Percentiles rank a stretch among this genome's conserved stretches.
These are phyloP conservation scores for Andalucia godoyi DNA, from an alignment of 78 protist species.

Conservation along the genomic window DNA sequence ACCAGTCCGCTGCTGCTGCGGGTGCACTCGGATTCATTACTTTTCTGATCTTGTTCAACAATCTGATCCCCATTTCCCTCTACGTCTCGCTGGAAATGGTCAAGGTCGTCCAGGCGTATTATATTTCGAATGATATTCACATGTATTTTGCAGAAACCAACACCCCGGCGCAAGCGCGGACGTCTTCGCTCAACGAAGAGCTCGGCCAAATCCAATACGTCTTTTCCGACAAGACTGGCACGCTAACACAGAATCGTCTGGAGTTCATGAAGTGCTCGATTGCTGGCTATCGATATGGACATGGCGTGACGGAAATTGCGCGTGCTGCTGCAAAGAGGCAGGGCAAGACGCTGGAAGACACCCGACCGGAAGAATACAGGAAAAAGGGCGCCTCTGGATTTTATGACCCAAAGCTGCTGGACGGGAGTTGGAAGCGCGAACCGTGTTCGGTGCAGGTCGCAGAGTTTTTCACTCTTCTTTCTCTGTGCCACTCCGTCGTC, in stretches of 20 bases:
- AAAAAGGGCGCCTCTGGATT: not conserved
- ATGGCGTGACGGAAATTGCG: slow-evolving; percentile 4
- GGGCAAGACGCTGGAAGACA: not conserved
- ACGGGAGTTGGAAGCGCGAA: not conserved
- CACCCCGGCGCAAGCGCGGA: slow-evolving; percentile 3
- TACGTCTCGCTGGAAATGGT: slow-evolving; percentile 82
- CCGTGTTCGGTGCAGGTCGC: too few species aligned
- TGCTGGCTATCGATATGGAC: not conserved
- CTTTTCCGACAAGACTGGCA: slow-evolving; percentile 96
- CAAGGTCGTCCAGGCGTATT: slow-evolving; percentile 45
- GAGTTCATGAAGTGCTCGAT: slow-evolving; percentile 41
- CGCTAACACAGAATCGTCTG: slow-evolving; percentile 90
- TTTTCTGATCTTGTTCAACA: slow-evolving; percentile 76
- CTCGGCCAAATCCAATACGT: slow-evolving; percentile 62
- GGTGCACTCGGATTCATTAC: slow-evolving; percentile 34
- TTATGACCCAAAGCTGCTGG: not conserved
- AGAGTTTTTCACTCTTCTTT: slow-evolving; percentile 44
- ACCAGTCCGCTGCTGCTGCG: not conserved
- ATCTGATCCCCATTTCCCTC: slow-evolving; percentile 72
- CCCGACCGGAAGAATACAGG: not conserved
- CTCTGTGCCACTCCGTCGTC: slow-evolving; percentile 55
- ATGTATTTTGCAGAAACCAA: slow-evolving; percentile 12
- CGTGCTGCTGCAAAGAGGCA: not conserved
- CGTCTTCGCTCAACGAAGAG: slow-evolving; percentile 78
- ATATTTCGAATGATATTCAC: slow-evolving; percentile 29